These are phyloP conservation scores for Chloropicon primus DNA, from an alignment of 139 green algal genomes.

Conservation along the genomic window DNA sequence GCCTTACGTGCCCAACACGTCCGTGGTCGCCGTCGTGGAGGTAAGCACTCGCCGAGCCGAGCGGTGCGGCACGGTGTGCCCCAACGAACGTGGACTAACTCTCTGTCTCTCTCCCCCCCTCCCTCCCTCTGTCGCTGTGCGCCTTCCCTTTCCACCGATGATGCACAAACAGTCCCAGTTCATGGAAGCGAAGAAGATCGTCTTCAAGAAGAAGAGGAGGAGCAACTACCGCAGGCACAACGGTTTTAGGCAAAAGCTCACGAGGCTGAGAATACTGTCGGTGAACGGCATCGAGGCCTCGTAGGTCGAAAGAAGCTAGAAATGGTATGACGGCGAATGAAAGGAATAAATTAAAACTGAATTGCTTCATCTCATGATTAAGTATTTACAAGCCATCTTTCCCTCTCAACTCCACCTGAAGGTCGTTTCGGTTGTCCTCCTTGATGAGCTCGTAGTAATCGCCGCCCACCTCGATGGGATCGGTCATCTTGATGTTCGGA, in stretches of 20 bases:
- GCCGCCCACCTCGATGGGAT: neutral
- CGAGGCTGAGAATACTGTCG: neutral
- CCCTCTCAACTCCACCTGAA: neutral
- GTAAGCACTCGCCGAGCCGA: slow-evolving; percentile 3
- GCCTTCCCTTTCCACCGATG: neutral
- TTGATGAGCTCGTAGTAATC: neutral
- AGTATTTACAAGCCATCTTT: neutral
- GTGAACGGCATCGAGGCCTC: neutral
- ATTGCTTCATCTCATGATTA: neutral
- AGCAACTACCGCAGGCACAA: slow-evolving; percentile 60
- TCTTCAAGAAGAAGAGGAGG: slow-evolving; percentile 73
- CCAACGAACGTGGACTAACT: too few species aligned
- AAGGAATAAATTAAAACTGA: too few species aligned
- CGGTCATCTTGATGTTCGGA: neutral
- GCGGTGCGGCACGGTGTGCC: neutral
- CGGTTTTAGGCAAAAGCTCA: slow-evolving; percentile 43
- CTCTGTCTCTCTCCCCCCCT: too few species aligned
- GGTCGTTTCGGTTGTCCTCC: neutral
- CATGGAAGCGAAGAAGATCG: slow-evolving; percentile 58
- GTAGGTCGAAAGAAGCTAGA: too few species aligned
- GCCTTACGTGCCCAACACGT: slow-evolving; percentile 29
- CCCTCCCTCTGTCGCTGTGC: too few species aligned
- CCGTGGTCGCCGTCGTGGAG: slow-evolving; percentile 22
- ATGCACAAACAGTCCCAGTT: slow-evolving; percentile 46
- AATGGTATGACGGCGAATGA: too few species aligned